Evolutionary conservation across 495 filamentous ascomycete species (phyloP).

Genomic region (Sabuloglossum arenarium): DNA sequence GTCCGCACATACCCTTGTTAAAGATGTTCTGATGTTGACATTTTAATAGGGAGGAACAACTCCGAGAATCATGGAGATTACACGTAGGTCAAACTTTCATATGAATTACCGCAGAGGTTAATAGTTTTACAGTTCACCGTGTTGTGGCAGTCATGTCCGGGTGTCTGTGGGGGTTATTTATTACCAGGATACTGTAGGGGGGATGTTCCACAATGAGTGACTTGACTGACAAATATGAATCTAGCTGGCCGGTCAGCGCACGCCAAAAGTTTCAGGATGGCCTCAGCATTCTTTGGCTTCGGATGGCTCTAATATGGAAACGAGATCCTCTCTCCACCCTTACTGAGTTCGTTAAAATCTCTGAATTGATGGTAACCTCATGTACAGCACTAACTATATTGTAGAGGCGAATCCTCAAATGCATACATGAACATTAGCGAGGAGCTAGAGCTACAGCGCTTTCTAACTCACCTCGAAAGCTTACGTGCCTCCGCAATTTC

Average conservation of each 20-base stretch:
- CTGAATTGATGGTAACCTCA: constrained; percentile 12
- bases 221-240: background rate
- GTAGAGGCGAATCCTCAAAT: constrained; percentile 12
- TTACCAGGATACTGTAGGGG: constrained; percentile 51
- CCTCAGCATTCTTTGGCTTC: constrained; percentile 66
- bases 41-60: constrained; percentile 40
- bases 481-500: constrained; percentile 50
- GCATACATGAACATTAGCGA: constrained; percentile 69
- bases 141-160: constrained; percentile 73
- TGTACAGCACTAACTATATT: background rate
- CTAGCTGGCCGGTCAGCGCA: constrained; percentile 68
- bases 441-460: constrained; percentile 44
- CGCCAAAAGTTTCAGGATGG: constrained; percentile 70
- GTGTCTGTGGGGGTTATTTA: constrained; percentile 78
- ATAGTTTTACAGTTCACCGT: constrained; percentile 36
- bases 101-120: background rate
- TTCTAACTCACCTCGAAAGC: constrained; percentile 43
- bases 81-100: constrained; percentile 12
- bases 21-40: background rate
- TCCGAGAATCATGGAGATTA: constrained; percentile 73
- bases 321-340: constrained; percentile 72
- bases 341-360: constrained; percentile 23
- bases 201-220: background rate
- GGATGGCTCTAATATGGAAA: constrained; percentile 92
- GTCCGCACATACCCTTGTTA: background rate